phyloP scores from a whole-genome alignment of 352 stramenopile genomes.

The Elongisporangium prolatum region DNA sequence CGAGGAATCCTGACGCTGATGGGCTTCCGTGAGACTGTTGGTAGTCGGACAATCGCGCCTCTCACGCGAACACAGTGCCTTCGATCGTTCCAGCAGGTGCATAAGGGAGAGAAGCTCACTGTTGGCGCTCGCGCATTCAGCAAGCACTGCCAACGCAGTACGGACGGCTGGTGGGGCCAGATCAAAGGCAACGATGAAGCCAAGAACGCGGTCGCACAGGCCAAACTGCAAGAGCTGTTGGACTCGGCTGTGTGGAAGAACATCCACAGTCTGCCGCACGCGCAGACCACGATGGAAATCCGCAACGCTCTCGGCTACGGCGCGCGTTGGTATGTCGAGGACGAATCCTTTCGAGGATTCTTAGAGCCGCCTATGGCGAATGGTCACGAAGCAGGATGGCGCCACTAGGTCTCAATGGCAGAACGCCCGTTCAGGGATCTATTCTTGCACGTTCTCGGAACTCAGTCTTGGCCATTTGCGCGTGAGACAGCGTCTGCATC shows the following conservation, averaged over 20 bases:
- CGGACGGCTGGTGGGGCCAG: slow-evolving; percentile 55
- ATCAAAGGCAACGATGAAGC: slow-evolving; percentile 57
- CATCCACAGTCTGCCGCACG: slow-evolving; percentile 69
- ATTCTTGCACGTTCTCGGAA: not conserved
- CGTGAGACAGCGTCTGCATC: too few relatives aligned
- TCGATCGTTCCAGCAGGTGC: slow-evolving; percentile 34
- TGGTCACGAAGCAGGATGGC: slow-evolving; percentile 69
- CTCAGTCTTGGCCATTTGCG: too few relatives aligned
- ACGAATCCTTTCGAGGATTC: slow-evolving; percentile 71
- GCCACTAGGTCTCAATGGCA: slow-evolving; percentile 28
- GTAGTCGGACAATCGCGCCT: slow-evolving; percentile 39
- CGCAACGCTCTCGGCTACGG: slow-evolving; percentile 67
- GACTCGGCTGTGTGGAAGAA: slow-evolving; percentile 74
- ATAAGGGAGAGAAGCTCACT: slow-evolving; percentile 47
- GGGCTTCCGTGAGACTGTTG: slow-evolving; percentile 57
- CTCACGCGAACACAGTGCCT: slow-evolving; percentile 57
- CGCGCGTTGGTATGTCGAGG: slow-evolving; percentile 62
- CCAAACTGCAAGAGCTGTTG: slow-evolving; percentile 48
- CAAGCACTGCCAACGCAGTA: slow-evolving; percentile 74
- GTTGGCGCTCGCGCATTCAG: slow-evolving; percentile 70
- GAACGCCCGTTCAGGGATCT: slow-evolving; percentile 13
- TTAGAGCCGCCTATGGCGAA: slow-evolving; percentile 77
- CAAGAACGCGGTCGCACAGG: slow-evolving; percentile 58
- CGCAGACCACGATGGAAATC: slow-evolving; percentile 66
- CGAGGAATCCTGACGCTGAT: slow-evolving; percentile 62